A percentile compares a stretch with the other conserved stretches of the same genome.
These are phyloP conservation scores for Lophium mytilinum DNA, from an alignment of 495 filamentous ascomycete species.

Conservation along the genomic window DNA sequence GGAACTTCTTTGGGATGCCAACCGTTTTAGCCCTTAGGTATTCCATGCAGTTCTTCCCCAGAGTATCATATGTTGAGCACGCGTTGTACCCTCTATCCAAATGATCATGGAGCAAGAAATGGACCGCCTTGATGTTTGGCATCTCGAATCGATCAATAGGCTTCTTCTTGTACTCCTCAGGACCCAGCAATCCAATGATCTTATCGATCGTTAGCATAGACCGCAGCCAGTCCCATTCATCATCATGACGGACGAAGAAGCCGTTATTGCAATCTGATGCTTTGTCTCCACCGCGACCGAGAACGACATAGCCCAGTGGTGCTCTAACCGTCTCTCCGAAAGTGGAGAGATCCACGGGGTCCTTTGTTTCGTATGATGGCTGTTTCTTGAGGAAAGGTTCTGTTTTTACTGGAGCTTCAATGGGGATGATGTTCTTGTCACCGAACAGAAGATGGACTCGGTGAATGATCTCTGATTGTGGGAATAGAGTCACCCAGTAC, in stretches of 20 bases:
- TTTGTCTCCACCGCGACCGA: constrained; percentile 29
- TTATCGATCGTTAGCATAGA: constrained; percentile 13
- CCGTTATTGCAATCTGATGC: constrained; percentile 28
- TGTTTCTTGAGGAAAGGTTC: constrained; percentile 12
- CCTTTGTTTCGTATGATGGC: constrained; percentile 19
- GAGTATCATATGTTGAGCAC: constrained; percentile 16
- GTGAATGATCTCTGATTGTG: constrained; percentile 24
- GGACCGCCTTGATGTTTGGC: constrained; percentile 19
- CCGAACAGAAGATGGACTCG: constrained; percentile 13
- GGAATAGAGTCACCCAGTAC: constrained; percentile 25
- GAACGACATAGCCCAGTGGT: constrained; percentile 30
- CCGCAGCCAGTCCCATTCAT: constrained; percentile 24
- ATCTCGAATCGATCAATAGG: constrained; percentile 23
- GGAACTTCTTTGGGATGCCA: constrained; percentile 17
- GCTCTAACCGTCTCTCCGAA: constrained; percentile 22
- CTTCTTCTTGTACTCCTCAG: constrained; percentile 1
- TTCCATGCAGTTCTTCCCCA: constrained; percentile 24
- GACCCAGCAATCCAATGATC: constrained; percentile 20
- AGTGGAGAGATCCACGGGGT: constrained; percentile 14
- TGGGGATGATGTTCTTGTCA: constrained; percentile 4
- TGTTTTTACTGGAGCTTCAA: constrained; percentile 12
- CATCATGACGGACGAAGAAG: constrained; percentile 24
- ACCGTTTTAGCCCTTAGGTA: constrained; percentile 23
- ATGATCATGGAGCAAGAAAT: constrained; percentile 24
- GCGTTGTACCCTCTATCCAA: constrained; percentile 24